These are phyloP conservation scores for Annulohypoxylon bovei DNA, from an alignment of 495 filamentous ascomycete species.

Conservation along the genomic window DNA sequence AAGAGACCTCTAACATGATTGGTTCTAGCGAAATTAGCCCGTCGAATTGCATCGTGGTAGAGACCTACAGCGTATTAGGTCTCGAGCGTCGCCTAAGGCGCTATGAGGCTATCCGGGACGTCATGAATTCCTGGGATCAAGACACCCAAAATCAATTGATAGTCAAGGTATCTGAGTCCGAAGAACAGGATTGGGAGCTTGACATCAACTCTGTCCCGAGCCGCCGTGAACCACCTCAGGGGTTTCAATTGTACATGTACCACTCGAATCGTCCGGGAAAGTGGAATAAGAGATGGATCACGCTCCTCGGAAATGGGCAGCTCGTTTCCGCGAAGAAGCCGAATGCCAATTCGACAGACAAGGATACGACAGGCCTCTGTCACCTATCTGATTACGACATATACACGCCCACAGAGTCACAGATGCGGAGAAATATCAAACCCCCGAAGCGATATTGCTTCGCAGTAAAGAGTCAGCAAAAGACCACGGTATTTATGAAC, in stretches of 20 bases:
- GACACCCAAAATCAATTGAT: conserved; percentile 77
- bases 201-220: conserved; percentile 63
- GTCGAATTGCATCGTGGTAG: conserved; percentile 71
- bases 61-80: conserved; percentile 78
- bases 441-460: conserved; percentile 84
- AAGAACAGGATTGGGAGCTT: conserved; percentile 52
- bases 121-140: conserved; percentile 90
- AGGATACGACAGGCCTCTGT: conserved; percentile 76
- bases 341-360: conserved; percentile 60
- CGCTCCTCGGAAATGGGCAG: conserved; percentile 77
- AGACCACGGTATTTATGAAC: conserved; percentile 82
- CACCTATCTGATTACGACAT: conserved; percentile 95
- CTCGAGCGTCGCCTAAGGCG: conserved; percentile 84
- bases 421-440: conserved; percentile 69
- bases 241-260: conserved; percentile 74
- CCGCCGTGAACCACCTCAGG: conserved; percentile 63
- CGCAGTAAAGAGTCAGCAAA: conserved; percentile 93
- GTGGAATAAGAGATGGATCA: conserved; percentile 89
- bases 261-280: conserved; percentile 80
- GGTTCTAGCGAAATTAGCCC: conserved; percentile 66
- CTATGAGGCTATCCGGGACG: conserved; percentile 87
- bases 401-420: conserved; percentile 75
- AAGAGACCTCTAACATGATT: conserved; percentile 64
- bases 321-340: conserved; percentile 77
- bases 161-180: conserved; percentile 54